Evolutionary conservation across 2,329 filamentous ascomycete genomes (phyloP).

Genomic region (Epichloe glyceriae): DNA sequence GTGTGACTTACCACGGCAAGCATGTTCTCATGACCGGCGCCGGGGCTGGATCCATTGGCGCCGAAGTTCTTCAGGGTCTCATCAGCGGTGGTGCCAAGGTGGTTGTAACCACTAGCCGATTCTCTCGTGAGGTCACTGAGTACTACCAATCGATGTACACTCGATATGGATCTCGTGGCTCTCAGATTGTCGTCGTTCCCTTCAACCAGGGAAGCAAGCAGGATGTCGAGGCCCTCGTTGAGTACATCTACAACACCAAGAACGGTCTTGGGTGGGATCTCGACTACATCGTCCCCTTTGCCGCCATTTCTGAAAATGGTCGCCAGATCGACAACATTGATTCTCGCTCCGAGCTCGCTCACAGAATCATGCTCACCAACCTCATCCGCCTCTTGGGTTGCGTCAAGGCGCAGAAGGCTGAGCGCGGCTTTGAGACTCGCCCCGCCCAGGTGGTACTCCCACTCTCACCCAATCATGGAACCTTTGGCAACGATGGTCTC

Average conservation of each 20-base stretch:
- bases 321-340: constrained; percentile 95
- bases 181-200: constrained; percentile 92
- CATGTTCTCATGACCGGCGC: constrained; percentile 97
- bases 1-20: constrained; percentile 88
- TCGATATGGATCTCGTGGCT: constrained; percentile 82
- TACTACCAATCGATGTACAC: constrained; percentile 99
- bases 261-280: constrained; percentile 96
- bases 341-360: constrained; percentile 93
- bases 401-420: constrained; percentile 82
- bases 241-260: constrained; percentile 96
- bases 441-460: constrained; percentile 94
- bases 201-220: constrained; percentile 99
- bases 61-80: constrained; percentile 88
- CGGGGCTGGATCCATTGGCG: constrained; percentile 93
- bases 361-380: constrained; percentile 98
- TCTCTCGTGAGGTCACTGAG: constrained; percentile 93
- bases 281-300: constrained; percentile 91
- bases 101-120: constrained; percentile 89
- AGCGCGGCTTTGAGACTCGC: constrained; percentile 82
- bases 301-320: constrained; percentile 93
- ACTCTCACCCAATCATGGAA: constrained; percentile 94
- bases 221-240: constrained; percentile 82
- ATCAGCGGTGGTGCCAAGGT: constrained; percentile 96
- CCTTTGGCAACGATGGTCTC: constrained; percentile 92
- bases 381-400: constrained; percentile 78